Evolutionary conservation across 164 flowering plant genomes (phyloP), one percentile per base, ranked within the genome.

Genomic region (Paratinospora sagittata): DNA sequence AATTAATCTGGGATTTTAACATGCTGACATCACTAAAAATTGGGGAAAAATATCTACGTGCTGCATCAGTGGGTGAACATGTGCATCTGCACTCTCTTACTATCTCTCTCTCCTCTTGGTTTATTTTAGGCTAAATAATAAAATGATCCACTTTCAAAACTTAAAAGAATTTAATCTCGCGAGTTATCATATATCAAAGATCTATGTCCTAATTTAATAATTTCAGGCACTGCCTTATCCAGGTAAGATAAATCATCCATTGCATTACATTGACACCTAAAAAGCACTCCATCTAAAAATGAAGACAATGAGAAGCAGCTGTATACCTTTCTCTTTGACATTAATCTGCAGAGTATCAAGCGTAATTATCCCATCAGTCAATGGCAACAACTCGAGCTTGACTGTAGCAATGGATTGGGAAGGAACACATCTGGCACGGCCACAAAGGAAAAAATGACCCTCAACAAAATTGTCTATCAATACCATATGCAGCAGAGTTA

Each of bases 351-450:
- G 74, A 55, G 89, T 84, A 70, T 86, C 89, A 75, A 86, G 84
- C n/a, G 98, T 89, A 67, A 96, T 93, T 76, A 96, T 91, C 69
- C 98, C 98, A 80, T 96, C 97, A 17, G 97, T 96, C 85, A 96
- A 75, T 13, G 99, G 98, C 57, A 96, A 93, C 63, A 96, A 84
- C 85, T 93, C 97, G 62, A 96, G 92, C 83, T 91, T 93, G 82
- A 93, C 85, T 16, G 93, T 93, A 57, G 98, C 89, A 23, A 85
- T 93, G 64, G 99, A 90, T 62, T 83, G 94, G 72, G 97, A 79
- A 74, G 99, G 96, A 73, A 96, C 87, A 71, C 92, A 84, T 77
- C 99, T 96, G 87, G 65, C 61, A 63, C 52, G 73, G 65, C 45
- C 75, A 79, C 6, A 73, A 23, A 8, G 43, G 37, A 65, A 71